Percentiles rank a stretch among this genome's conserved stretches.
Evolutionary conservation across 495 filamentous ascomycete species (phyloP).

Genomic region (Neurospora sp.): DNA sequence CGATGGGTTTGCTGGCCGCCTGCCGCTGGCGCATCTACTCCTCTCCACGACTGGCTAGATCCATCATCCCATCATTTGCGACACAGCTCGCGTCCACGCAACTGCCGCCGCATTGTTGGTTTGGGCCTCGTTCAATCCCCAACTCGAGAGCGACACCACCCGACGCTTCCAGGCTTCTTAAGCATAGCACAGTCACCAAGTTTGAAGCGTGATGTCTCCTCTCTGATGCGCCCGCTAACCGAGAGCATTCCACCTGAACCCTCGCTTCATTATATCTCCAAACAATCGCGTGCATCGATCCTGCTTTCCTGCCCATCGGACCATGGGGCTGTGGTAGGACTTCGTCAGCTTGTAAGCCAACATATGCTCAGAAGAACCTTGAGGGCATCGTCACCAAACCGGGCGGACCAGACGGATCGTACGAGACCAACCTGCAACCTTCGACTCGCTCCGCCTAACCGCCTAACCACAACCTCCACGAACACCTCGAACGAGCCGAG

Average conservation of each 20-base stretch:
- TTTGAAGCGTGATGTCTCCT: not conserved
- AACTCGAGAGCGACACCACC: not conserved
- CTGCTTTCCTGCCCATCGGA: not conserved
- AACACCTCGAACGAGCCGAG: not conserved
- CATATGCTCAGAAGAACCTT: not conserved
- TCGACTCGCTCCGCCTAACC: not conserved
- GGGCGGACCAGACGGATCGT: not conserved
- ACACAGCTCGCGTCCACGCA: not conserved
- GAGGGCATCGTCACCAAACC: not conserved
- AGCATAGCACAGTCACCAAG: not conserved
- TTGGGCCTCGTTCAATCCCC: not conserved
- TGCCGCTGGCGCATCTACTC: not conserved
- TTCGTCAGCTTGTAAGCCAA: not conserved
- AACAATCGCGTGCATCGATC: not conserved
- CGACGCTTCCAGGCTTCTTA: not conserved
- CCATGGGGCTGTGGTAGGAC: not conserved
- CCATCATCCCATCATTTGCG: not conserved
- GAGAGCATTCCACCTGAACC: not conserved
- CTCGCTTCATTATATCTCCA: not conserved
- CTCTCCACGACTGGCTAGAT: not conserved
- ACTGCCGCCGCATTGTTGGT: not conserved
- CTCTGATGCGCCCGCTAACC: not conserved
- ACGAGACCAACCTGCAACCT: not conserved
- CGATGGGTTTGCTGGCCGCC: not conserved
- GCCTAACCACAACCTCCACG: not conserved